These are phyloP conservation scores for Taxillus chinensis DNA, from an alignment of 164 flowering plant species.

Conservation along the genomic window DNA sequence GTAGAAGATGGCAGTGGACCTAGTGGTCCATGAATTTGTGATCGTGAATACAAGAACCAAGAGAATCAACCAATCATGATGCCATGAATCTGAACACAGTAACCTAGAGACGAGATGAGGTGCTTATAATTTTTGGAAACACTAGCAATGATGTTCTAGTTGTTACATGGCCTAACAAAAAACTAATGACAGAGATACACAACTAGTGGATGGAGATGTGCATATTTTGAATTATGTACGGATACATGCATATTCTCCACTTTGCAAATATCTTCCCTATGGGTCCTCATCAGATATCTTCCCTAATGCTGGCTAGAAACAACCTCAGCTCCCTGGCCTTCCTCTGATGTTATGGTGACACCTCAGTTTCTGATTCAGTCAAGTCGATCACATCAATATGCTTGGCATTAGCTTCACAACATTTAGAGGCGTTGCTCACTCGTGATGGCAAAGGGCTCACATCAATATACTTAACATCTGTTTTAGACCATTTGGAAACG, in stretches of 20 bases:
- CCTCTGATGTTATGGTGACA: conserved; percentile 48
- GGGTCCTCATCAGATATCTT: conserved; percentile 5
- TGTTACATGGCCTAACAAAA: too few relatives aligned
- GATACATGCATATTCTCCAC: background rate
- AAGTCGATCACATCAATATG: conserved; percentile 40
- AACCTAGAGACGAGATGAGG: too few relatives aligned
- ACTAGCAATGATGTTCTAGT: too few relatives aligned
- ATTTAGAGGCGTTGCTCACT: conserved; percentile 16
- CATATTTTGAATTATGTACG: background rate
- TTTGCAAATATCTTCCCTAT: background rate
- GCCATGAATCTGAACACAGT: too few relatives aligned
- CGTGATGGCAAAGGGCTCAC: conserved; percentile 53
- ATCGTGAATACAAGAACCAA: too few relatives aligned
- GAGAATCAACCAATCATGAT: too few relatives aligned
- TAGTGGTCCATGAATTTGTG: too few relatives aligned
- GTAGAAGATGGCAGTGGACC: too few relatives aligned
- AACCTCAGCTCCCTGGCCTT: conserved; percentile 58
- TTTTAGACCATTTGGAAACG: background rate
- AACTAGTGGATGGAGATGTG: background rate
- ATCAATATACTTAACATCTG: conserved; percentile 40
- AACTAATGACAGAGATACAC: too few relatives aligned
- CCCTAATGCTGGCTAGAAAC: conserved; percentile 33
- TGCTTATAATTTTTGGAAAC: too few relatives aligned
- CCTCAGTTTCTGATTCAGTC: conserved; percentile 60
- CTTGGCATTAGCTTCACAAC: conserved; percentile 11